These are phyloP conservation scores for Tolypocladium sp. DNA, from an alignment of 2,329 filamentous ascomycete species.

Conservation along the genomic window DNA sequence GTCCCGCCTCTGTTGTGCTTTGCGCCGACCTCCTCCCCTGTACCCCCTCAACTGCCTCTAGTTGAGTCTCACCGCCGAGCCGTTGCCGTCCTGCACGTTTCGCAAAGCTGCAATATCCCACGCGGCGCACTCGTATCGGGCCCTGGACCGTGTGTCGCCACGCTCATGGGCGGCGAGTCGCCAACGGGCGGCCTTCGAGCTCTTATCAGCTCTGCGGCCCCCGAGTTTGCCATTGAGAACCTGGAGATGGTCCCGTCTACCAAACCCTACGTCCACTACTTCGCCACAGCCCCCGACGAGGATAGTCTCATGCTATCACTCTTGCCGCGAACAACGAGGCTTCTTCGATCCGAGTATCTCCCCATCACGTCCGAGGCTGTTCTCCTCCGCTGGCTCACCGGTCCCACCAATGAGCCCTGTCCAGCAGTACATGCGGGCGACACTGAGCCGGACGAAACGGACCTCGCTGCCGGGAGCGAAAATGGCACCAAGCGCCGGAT, in stretches of 20 bases:
- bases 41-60: neutral
- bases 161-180: conserved; percentile 12
- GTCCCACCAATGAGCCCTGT: neutral
- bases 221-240: conserved; percentile 13
- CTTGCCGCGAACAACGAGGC: conserved; percentile 29
- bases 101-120: neutral
- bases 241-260: conserved; percentile 22
- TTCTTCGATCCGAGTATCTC: conserved; percentile 37
- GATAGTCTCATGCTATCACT: conserved; percentile 31
- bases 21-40: neutral
- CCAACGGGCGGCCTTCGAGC: conserved; percentile 15
- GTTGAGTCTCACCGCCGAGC: neutral
- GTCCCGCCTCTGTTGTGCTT: neutral
- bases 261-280: conserved; percentile 31
- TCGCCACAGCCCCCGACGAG: conserved; percentile 31
- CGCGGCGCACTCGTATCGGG: neutral
- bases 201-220: conserved; percentile 13
- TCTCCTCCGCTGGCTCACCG: conserved; percentile 33
- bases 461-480: neutral
- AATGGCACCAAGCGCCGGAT: neutral
- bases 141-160: neutral
- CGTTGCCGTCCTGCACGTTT: neutral
- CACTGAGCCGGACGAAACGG: neutral
- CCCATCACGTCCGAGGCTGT: conserved; percentile 34
- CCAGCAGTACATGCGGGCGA: neutral